Percentiles rank a stretch among this genome's conserved stretches.
phyloP scores from a whole-genome alignment of 148 eudicot genomes.

The Polygonum aviculare region DNA sequence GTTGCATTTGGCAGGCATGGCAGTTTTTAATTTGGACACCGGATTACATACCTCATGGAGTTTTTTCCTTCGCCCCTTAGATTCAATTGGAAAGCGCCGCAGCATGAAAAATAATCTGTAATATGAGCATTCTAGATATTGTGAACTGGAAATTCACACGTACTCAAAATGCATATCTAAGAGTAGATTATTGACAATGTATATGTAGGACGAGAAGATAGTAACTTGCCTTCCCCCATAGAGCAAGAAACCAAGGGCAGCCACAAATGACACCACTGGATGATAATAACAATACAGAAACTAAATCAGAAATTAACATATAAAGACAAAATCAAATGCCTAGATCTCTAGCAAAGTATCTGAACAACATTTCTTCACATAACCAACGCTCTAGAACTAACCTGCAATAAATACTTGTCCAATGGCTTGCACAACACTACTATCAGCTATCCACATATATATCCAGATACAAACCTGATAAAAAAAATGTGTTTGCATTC shows the following conservation, averaged over 20 bases:
- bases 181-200: not conserved
- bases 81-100: slow-evolving; percentile 63
- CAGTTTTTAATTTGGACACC: not conserved
- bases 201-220: not conserved
- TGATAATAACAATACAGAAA: slow-evolving; percentile 8
- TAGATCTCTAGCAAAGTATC: not conserved
- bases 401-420: slow-evolving; percentile 85
- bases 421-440: slow-evolving; percentile 40
- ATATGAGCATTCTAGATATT: not conserved
- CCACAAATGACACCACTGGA: slow-evolving; percentile 51
- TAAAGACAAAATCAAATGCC: too few species aligned
- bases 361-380: not conserved
- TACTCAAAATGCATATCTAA: not conserved
- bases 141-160: not conserved
- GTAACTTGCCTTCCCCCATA: slow-evolving; percentile 53
- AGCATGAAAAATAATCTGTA: slow-evolving; percentile 60
- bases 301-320: not conserved
- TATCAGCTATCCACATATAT: slow-evolving; percentile 57
- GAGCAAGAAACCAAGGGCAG: slow-evolving; percentile 47
- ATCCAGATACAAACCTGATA: slow-evolving; percentile 72
- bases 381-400: slow-evolving; percentile 10
- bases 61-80: slow-evolving; percentile 68
- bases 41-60: slow-evolving; percentile 57
- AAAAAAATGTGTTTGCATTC: not conserved
- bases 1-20: too few species aligned